Percentiles rank a stretch among this genome's conserved stretches.
phyloP scores from a whole-genome alignment of 192 early-diverging fungal genomes.

The Entophlyctis helioformis region DNA sequence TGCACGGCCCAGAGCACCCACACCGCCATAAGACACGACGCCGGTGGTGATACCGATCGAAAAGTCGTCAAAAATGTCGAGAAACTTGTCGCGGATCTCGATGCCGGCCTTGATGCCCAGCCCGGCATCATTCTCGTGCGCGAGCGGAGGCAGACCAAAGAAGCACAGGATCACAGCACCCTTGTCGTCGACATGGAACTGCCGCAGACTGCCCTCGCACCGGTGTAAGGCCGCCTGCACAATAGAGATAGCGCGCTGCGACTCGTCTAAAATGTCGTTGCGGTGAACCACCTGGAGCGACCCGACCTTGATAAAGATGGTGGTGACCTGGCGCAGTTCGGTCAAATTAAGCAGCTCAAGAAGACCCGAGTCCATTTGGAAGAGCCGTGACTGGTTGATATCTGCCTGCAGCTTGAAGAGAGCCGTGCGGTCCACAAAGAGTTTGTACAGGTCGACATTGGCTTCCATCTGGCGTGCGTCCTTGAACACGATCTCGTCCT shows the following conservation, averaged over 20 bases:
- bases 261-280: constrained; percentile 12
- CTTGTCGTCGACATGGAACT: constrained; percentile 45
- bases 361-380: constrained; percentile 20
- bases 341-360: constrained; percentile 23
- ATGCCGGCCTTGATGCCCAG: constrained; percentile 30
- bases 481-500: constrained; percentile 9
- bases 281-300: constrained; percentile 21
- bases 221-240: constrained; percentile 24
- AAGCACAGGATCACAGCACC: constrained; percentile 35
- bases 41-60: constrained; percentile 44
- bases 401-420: constrained; percentile 39
- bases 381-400: constrained; percentile 33
- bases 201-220: constrained; percentile 32
- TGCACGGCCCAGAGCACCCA: constrained; percentile 31
- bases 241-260: constrained; percentile 30
- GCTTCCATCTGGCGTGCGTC: constrained; percentile 7
- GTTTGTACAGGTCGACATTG: constrained; percentile 30
- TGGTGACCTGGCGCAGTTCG: constrained; percentile 41
- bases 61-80: constrained; percentile 34
- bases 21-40: constrained; percentile 37
- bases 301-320: constrained; percentile 36
- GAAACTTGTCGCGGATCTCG: constrained; percentile 25
- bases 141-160: constrained; percentile 39
- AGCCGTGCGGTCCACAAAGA: constrained; percentile 36
- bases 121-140: constrained; percentile 39